Base-by-base conservation (phyloP, 441 rosid species). In the Bocquillonia castaneifolia region DNA sequence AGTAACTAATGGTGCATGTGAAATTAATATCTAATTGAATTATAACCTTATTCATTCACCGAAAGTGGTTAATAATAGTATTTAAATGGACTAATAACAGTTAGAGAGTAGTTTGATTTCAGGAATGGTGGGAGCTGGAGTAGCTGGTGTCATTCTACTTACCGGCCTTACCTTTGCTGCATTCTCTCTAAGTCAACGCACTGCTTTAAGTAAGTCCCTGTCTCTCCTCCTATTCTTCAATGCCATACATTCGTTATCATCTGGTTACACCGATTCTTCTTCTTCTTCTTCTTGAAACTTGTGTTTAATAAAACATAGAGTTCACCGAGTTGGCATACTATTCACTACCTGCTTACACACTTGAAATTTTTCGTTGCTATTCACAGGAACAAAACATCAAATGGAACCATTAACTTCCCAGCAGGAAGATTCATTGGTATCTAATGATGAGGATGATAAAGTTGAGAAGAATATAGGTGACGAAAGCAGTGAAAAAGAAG, bases 51-150 rank as follows among this genome's bases (percentile, higher is more conserved):
- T n/a, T n/a, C n/a, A n/a, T n/a, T n/a, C n/a, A n/a, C n/a, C n/a
- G n/a, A n/a, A n/a, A n/a, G n/a, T n/a, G n/a, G n/a, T n/a, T n/a
- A n/a, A n/a, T n/a, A n/a, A n/a, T n/a, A n/a, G n/a, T n/a, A n/a
- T n/a, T n/a, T 63, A 66, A 39, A 69, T 79, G 80, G 85, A 78
- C 85, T 85, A 78, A 85, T 89, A 82, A 93, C 85, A 82, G 76
- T 83, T 28, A 67, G 74, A 39, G 74, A 84, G 78, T 90, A 88
- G 94, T 82, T 83, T 79, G 78, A 75, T 86, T 83, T 81, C 97
- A 91, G 99, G 96, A 72, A 82, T 84, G 42, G 83, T 84, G 64
- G 90, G 89, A 39, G 91, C 89, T 73, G 97, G 91, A 78, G 76
- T 86, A 10, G 94, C 83, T 58, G 97, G 89, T 52, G 51, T 90